Base-by-base conservation (phyloP, 306 rosid genomes). In the Trifolium dubium region DNA sequence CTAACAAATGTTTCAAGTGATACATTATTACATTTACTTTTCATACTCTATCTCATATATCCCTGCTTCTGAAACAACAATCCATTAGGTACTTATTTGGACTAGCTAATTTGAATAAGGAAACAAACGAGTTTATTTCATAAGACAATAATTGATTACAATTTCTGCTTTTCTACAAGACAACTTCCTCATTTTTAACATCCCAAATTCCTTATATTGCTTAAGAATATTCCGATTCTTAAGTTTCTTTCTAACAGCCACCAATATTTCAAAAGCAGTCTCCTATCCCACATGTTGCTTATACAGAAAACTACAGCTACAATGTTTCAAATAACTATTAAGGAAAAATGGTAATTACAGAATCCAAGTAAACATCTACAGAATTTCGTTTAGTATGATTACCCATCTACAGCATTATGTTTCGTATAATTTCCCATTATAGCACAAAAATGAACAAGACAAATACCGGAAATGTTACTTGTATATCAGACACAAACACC, bases 41-140 rank as follows among this genome's bases (percentile, higher is more conserved):
- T 46, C 40, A 40, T 56, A 58, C 67, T 59, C 32, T 58, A 4
- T 41, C 54, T 10, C 5, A 46, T 15, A 46, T 11, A 28, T 49
- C 37, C 29, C 44, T 29, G 1, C 70, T 62, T 5, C 70, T 61
- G 23, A 63, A 46, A 62, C 64, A 74, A 49, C 34, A 23, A 74
- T 32, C 78, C 47, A 62, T 62, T 46, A 46, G 23, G 62, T 46
- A n/a, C n/a, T n/a, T n/a, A n/a, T n/a, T n/a, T n/a, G n/a, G n/a
- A n/a, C n/a, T n/a, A n/a, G n/a, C n/a, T n/a, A n/a, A n/a, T n/a
- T n/a, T n/a, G n/a, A n/a, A n/a, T n/a, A n/a, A n/a, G n/a, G n/a
- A n/a, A n/a, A n/a, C n/a, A n/a, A n/a, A n/a, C n/a, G n/a, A n/a
- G n/a, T n/a, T n/a, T n/a, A n/a, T n/a, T n/a, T n/a, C n/a, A n/a